Percentiles rank a stretch among this genome's conserved stretches.
Conservation (phyloP, 108 stramenopile species). For the Cyclostephanos tholiformis region DNA sequence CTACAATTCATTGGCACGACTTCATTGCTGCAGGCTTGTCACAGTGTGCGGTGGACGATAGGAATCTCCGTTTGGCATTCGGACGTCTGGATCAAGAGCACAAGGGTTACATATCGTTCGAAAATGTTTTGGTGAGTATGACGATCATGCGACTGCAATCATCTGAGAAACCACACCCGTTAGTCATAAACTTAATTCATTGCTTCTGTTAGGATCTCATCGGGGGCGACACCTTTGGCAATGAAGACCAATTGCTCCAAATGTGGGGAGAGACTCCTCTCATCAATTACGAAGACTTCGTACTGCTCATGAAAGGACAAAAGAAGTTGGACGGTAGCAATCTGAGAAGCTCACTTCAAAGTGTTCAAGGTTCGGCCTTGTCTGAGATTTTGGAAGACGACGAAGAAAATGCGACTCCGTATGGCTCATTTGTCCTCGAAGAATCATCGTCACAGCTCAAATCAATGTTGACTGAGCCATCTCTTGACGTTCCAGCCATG, state of each 20-base stretch:
- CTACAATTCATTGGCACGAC: conserved; percentile 84
- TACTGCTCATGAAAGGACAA: conserved; percentile 89
- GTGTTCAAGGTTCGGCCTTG: conserved; percentile 12
- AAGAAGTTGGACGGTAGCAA: conserved; percentile 39
- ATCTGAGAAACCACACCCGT: background rate
- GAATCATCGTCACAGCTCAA: background rate
- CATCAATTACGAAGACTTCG: conserved; percentile 82
- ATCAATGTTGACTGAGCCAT: background rate
- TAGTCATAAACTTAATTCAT: background rate
- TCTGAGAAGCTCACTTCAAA: conserved; percentile 26
- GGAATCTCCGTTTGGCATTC: conserved; percentile 87
- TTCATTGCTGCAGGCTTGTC: conserved; percentile 88
- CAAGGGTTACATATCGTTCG: conserved; percentile 87
- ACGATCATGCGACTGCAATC: background rate
- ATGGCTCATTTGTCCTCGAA: background rate
- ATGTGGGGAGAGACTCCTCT: conserved; percentile 81
- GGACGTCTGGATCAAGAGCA: conserved; percentile 84
- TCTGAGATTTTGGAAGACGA: conserved; percentile 44
- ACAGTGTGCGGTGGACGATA: conserved; percentile 87
- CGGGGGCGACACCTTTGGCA: conserved; percentile 68
- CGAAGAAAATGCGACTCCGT: conserved; percentile 18
- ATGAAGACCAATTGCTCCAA: conserved; percentile 73
- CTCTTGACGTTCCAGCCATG: too few species aligned
- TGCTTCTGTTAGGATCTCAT: conserved; percentile 55
- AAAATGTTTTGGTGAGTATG: conserved; percentile 70